Percentiles rank a stretch among this genome's conserved stretches.
Conservation (phyloP, 345 rosid species). For the Combretum micranthum region DNA sequence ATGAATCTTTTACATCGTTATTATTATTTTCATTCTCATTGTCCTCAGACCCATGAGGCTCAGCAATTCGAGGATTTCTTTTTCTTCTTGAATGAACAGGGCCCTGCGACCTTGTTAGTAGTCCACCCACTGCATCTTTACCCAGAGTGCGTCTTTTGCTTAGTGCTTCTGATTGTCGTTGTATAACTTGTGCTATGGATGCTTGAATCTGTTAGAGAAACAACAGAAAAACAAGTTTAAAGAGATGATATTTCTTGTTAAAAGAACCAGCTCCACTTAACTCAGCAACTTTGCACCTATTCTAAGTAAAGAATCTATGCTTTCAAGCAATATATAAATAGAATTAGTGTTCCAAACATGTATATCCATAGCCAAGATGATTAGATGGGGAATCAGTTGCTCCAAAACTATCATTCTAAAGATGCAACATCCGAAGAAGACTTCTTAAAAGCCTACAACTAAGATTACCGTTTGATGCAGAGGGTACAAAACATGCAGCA, state of each 20-base stretch:
- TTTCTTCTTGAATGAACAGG: constrained; percentile 45
- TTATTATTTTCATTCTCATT: constrained; percentile 62
- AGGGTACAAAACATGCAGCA: too few relatives aligned
- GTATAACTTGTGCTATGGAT: constrained; percentile 79
- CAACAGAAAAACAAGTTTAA: neutral
- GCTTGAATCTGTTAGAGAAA: constrained; percentile 62
- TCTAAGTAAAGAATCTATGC: too few relatives aligned
- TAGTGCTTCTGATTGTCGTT: constrained; percentile 74
- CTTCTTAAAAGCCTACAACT: too few relatives aligned
- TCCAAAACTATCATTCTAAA: too few relatives aligned
- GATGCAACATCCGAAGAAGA: too few relatives aligned
- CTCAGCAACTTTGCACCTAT: too few relatives aligned
- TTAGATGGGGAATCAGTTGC: too few relatives aligned
- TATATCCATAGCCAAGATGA: too few relatives aligned
- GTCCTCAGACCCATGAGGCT: constrained; percentile 53
- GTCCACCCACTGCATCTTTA: constrained; percentile 40
- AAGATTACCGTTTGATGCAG: too few relatives aligned
- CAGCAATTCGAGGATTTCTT: constrained; percentile 45
- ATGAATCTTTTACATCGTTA: constrained; percentile 57
- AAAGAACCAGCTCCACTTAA: neutral
- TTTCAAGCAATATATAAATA: too few relatives aligned
- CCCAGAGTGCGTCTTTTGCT: constrained; percentile 52
- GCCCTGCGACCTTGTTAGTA: constrained; percentile 43
- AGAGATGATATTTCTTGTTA: neutral
- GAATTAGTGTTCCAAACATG: too few relatives aligned